phyloP scores from a whole-genome alignment of 1,284 basidiomycete species.

The Apiotrichum sp. region DNA sequence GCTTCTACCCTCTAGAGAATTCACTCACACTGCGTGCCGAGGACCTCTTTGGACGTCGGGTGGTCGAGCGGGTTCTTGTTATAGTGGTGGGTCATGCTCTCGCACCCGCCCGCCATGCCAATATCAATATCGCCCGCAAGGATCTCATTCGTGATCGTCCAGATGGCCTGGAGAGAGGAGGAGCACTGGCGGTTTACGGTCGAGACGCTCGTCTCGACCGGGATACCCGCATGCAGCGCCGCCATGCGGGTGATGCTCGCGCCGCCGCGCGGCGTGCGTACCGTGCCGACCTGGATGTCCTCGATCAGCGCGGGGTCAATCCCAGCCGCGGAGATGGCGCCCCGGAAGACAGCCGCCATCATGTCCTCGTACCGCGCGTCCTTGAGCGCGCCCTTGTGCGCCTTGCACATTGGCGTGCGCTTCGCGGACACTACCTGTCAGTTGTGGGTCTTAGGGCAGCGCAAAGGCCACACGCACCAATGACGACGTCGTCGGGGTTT shows the following conservation, averaged over 20 bases:
- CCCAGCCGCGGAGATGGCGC: conserved; percentile 43
- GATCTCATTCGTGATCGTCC: conserved; percentile 69
- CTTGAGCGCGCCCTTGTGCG: conserved; percentile 81
- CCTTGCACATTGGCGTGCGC: conserved; percentile 48
- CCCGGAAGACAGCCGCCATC: conserved; percentile 61
- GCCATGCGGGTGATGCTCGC: conserved; percentile 18
- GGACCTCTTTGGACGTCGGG: conserved; percentile 71
- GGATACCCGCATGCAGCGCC: conserved; percentile 13
- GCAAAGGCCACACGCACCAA: conserved; percentile 4
- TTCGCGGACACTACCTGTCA: conserved; percentile 12
- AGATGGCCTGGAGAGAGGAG: conserved; percentile 65
- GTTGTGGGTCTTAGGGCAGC: too few species aligned
- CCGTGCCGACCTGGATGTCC: conserved; percentile 52
- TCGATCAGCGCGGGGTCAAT: conserved; percentile 78
- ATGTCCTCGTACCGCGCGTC: conserved; percentile 80
- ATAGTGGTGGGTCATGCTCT: conserved; percentile 71
- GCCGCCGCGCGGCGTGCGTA: conserved; percentile 44
- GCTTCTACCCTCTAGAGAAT: conserved; percentile 47
- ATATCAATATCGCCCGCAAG: conserved; percentile 73
- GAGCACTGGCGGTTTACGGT: conserved; percentile 91
- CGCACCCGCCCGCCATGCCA: conserved; percentile 75
- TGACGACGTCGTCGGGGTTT: conserved; percentile 21
- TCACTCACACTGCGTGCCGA: conserved; percentile 60
- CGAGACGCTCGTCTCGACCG: conserved; percentile 56
- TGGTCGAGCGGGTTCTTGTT: conserved; percentile 65